A percentile compares a stretch with the other conserved stretches of the same genome.
Evolutionary conservation across 257 asterid genomes (phyloP).

Genomic region (Marsdenia floribunda): DNA sequence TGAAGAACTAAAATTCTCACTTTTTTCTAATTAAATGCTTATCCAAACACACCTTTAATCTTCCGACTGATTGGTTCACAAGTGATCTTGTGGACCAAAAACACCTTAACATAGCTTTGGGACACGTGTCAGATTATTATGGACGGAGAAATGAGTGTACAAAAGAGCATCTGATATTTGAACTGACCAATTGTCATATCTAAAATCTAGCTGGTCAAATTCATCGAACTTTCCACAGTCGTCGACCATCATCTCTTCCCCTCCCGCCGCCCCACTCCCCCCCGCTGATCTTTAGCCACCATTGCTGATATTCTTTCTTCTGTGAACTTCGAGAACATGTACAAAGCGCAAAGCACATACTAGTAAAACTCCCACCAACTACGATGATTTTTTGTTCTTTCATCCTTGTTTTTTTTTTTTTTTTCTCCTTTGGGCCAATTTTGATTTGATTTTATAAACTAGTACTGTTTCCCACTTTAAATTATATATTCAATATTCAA

Average conservation of each 20-base stretch:
- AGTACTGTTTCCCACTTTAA: not conserved
- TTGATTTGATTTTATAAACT: not conserved
- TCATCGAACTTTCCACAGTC: conserved; percentile 3
- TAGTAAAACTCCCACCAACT: not conserved
- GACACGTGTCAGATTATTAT: no score
- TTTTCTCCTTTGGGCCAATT: not conserved
- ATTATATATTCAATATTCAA: not conserved
- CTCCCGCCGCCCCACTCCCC: no score
- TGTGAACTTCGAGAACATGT: not conserved
- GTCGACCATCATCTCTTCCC: not conserved
- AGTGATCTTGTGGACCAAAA: no score
- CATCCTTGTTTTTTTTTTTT: not conserved
- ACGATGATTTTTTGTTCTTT: not conserved
- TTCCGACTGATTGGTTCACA: no score
- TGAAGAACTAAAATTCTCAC: no score
- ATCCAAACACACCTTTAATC: no score
- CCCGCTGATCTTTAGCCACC: no score
- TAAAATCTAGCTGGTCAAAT: not conserved
- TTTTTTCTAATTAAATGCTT: no score
- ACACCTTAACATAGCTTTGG: no score
- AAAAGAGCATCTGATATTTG: not conserved
- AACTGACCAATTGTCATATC: no score
- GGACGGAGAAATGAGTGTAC: no score
- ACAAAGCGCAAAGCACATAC: no score
- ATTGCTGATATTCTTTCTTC: not conserved